phyloP scores from a whole-genome alignment of 2,329 filamentous ascomycete species.

The Pseudogymnoascus sp. region DNA sequence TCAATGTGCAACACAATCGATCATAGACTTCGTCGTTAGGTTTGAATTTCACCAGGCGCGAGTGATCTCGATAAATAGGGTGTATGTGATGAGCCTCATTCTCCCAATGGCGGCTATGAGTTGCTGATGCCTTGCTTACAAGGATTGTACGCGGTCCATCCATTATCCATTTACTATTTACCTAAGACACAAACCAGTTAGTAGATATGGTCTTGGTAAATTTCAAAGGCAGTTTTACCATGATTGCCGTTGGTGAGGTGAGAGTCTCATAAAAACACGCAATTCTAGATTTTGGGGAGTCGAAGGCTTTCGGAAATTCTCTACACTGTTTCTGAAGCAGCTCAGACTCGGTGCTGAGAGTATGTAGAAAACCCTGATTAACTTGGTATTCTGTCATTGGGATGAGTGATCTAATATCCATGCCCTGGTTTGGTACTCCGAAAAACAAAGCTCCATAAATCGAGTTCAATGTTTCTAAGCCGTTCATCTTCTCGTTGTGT shows the following conservation, averaged over 20 bases:
- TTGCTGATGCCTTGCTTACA: background rate
- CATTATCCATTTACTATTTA: background rate
- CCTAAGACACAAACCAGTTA: background rate
- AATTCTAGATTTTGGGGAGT: conserved; percentile 16
- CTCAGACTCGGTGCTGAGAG: background rate
- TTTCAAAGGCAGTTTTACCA: background rate
- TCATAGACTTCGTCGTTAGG: background rate
- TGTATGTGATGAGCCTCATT: background rate
- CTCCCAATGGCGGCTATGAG: background rate
- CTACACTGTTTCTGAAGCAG: background rate
- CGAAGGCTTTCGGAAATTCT: background rate
- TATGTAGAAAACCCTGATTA: conserved; percentile 11
- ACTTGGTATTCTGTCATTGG: conserved; percentile 16
- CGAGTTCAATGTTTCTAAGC: background rate
- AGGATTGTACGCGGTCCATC: background rate
- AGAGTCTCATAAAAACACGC: conserved; percentile 25
- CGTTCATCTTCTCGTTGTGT: background rate
- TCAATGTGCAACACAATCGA: background rate
- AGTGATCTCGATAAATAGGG: conserved; percentile 5
- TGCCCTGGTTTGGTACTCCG: conserved; percentile 20
- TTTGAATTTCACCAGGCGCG: conserved; percentile 10
- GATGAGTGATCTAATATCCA: conserved; percentile 21
- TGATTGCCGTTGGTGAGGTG: conserved; percentile 22
- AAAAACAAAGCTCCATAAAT: conserved; percentile 20
- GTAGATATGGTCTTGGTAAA: background rate